Conservation (phyloP, 1,139 yeast species). For the Debaryomycetaceae sp. region DNA sequence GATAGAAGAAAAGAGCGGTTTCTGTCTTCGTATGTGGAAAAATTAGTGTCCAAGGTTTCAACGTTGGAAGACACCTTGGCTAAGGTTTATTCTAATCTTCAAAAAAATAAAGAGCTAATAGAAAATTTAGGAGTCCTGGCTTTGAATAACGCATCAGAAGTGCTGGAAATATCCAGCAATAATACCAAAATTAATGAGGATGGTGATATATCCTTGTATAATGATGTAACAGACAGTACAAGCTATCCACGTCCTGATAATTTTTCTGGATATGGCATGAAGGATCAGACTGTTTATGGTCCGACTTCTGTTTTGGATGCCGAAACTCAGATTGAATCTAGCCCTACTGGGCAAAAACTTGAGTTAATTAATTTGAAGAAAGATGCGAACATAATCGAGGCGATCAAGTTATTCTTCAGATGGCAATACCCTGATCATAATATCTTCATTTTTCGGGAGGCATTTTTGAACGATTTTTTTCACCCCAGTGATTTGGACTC, state of each 20-base stretch:
- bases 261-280: conserved; percentile 12
- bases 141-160: too few species aligned
- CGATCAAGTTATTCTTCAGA: conserved; percentile 54
- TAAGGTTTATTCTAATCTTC: too few species aligned
- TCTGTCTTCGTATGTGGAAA: conserved; percentile 45
- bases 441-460: conserved; percentile 61
- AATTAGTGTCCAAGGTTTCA: conserved; percentile 29
- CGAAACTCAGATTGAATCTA: conserved; percentile 25
- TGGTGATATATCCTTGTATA: neutral
- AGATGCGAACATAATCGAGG: conserved; percentile 44
- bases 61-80: conserved; percentile 23
- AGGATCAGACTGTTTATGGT: conserved; percentile 39
- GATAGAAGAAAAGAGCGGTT: conserved; percentile 56
- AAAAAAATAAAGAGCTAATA: too few species aligned
- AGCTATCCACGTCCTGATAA: conserved; percentile 17
- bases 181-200: conserved; percentile 5
- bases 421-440: conserved; percentile 68
- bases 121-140: too few species aligned
- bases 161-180: conserved; percentile 18
- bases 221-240: conserved; percentile 2
- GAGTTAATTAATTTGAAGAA: conserved; percentile 29
- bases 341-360: conserved; percentile 14
- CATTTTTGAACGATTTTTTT: conserved; percentile 58
- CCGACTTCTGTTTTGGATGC: conserved; percentile 51
- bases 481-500: conserved; percentile 43